Base-by-base conservation (phyloP, 352 stramenopile genomes). In the Pythium dissotocum region DNA sequence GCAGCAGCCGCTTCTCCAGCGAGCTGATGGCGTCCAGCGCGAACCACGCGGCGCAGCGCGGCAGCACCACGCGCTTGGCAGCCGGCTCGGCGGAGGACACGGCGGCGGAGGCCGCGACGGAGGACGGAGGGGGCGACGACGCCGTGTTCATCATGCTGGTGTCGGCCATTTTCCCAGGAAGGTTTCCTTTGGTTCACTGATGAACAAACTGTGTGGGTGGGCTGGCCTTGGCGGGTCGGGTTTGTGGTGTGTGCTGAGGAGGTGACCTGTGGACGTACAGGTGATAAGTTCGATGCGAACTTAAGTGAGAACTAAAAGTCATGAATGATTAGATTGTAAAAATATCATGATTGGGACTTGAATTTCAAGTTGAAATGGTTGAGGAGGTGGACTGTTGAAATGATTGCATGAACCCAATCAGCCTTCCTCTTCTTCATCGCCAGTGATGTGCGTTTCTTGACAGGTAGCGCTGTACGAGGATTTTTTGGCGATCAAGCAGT, bases 1-100 rank as follows among this genome's bases (percentile, higher is more conserved):
- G 87, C 56, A 95, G 63, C 80, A 95, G 89, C 56, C 87, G 85
- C 74, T 87, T 86, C 70, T 95, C 87, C 44, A 95, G 79, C 49
- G 87, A 78, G 57, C 84, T 91, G 68, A 95, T 87, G 59, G 73
- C 75, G 58, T 92, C 82, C 65, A 95, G 77, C 51, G 80, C 70
- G 71, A 95, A 95, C 87, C 87, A 93, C 55, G 82, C 77, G 69
- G 79, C 89, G 60, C 83, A 93, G 49, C 81, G 84, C 18, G 87
- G 87, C 49, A 95, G 73, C 1, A 78, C 72, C n/a, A 91, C 77
- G 42, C 63, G 21, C 53, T 77, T 75, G 26, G 77, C 67, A 35
- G 61, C 52, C 0, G 71, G 67, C 8, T 56, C 49, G 12, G 49
- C 49, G 9, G 49, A 36, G 24, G 49, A 36, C 2, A 56, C 49